These are phyloP conservation scores for Naumovozyma castellii DNA, from an alignment of 805 yeast species.

Conservation along the genomic window DNA sequence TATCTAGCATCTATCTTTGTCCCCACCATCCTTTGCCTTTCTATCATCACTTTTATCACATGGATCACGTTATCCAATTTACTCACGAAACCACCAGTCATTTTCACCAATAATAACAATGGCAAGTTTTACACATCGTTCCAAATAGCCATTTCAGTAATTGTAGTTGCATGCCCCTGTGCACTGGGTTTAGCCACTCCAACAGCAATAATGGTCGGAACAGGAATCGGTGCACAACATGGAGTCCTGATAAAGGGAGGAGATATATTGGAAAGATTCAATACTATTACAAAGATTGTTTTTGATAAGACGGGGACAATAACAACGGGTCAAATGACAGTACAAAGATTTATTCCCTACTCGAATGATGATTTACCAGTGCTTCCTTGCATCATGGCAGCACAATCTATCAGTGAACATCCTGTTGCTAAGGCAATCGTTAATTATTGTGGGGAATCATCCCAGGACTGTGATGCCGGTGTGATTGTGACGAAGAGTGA, in stretches of 20 bases:
- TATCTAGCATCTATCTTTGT: constrained; percentile 77
- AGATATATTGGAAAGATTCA: constrained; percentile 66
- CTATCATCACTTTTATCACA: constrained; percentile 53
- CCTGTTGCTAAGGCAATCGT: constrained; percentile 74
- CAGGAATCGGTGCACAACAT: constrained; percentile 86
- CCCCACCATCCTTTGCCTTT: constrained; percentile 54
- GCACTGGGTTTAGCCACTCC: constrained; percentile 97
- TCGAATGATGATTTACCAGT: constrained; percentile 3
- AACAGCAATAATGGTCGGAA: constrained; percentile 97
- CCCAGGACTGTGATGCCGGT: not conserved
- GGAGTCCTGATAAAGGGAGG: constrained; percentile 94
- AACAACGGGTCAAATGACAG: constrained; percentile 72
- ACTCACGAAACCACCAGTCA: constrained; percentile 36
- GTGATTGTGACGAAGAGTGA: constrained; percentile 14
- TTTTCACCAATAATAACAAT: constrained; percentile 35
- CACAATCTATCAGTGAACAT: constrained; percentile 73
- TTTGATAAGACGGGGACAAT: constrained; percentile 96
- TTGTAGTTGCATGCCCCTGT: constrained; percentile 98
- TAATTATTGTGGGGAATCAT: constrained; percentile 24
- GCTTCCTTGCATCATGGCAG: constrained; percentile 20
- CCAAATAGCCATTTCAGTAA: constrained; percentile 77
- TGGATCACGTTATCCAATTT: constrained; percentile 41
- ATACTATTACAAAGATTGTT: constrained; percentile 35
- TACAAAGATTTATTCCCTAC: constrained; percentile 18
- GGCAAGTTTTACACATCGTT: constrained; percentile 61